Evolutionary conservation across 2,329 filamentous ascomycete genomes (phyloP).

Genomic region (Microdochium paspali): DNA sequence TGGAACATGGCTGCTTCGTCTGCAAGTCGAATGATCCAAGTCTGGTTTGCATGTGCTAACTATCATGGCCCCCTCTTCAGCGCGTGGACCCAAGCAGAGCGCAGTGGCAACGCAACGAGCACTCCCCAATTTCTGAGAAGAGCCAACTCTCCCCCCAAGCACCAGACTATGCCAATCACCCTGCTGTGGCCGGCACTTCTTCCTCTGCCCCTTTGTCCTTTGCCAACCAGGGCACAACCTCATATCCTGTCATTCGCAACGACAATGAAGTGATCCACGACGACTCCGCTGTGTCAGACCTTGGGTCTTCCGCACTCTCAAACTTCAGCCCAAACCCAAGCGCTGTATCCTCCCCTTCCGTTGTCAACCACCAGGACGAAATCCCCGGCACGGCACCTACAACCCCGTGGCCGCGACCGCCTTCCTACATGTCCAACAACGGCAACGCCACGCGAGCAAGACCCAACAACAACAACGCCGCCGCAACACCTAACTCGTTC

Average conservation of each 20-base stretch:
- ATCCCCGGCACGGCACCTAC: constrained; percentile 1
- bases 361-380: background rate
- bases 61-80: constrained; percentile 23
- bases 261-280: background rate
- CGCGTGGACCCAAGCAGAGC: constrained; percentile 72
- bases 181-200: constrained; percentile 32
- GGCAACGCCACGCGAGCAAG: constrained; percentile 25
- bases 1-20: no score
- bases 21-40: no score
- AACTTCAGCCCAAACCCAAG: background rate
- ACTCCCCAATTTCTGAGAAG: constrained; percentile 1
- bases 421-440: constrained; percentile 69
- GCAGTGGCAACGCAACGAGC: constrained; percentile 65
- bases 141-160: constrained; percentile 8
- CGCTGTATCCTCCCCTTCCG: background rate
- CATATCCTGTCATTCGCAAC: constrained; percentile 4
- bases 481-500: background rate
- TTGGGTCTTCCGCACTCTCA: background rate
- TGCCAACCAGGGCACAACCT: constrained; percentile 36
- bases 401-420: constrained; percentile 42
- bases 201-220: constrained; percentile 47
- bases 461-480: background rate
- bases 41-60: no score
- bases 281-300: background rate
- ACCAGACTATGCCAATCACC: constrained; percentile 6